Base-by-base conservation (phyloP, 345 rosid species). In the Citrus inodora region DNA sequence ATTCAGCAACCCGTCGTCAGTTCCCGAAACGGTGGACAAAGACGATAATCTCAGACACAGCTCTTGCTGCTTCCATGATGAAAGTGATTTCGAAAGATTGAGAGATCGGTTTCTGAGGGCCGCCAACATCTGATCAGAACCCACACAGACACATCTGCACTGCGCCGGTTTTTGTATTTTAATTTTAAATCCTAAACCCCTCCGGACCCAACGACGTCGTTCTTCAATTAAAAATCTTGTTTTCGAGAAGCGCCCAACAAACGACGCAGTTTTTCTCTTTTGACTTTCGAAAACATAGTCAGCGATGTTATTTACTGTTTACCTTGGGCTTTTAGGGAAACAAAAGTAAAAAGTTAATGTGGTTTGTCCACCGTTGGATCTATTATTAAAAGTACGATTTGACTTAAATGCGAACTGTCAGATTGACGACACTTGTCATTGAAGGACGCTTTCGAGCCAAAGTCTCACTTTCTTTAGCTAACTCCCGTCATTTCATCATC, bases 121-220 rank as follows among this genome's bases (percentile, higher is more conserved):
- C 80, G 84, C 78, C 85, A 80, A 86, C 90, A 88, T 87, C 80
- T 22, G 74, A 51, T 53, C 27, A 76, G 83, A 22, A 7, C 70
- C 61, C 62, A 63, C 42, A 10, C 25, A 5, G 33, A 4, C 6
- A 21, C 21, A 9, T 9, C 65, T 38, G 4, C 53, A 4, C 22
- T 25, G n/a, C 5, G 58, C 68, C 42, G 9, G 68, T 10, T 25
- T 60, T 73, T 24, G 66, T 25, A 0, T 32, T 33, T 13, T 7
- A 2, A 1, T 13, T n/a, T 19, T 2, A 3, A 19, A 25, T 19
- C 22, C 17, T 11, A 53, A 51, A 53, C 22, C 28, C 5, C 22
- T 0, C 0, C 67, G 27, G 22, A 7, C 2, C 4, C 24, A 70
- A 64, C 72, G 81, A 6, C 53, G 63, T 24, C 76, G 80, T 70